phyloP scores from a whole-genome alignment of 2,329 filamentous ascomycete species.

The Zymoseptoria pseudotritici region DNA sequence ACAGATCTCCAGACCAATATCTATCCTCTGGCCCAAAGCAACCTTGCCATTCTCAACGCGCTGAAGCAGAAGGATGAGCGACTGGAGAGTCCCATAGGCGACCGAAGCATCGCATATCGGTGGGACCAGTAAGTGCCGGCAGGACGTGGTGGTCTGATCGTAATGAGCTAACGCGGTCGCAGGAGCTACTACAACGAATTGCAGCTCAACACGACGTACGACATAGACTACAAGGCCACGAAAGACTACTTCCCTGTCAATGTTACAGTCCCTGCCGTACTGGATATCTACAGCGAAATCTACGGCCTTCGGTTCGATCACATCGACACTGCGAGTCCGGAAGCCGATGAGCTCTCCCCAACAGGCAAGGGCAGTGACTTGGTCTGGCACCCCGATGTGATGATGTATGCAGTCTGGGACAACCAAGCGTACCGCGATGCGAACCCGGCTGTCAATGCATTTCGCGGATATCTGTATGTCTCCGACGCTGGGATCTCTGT shows the following conservation, averaged over 20 bases:
- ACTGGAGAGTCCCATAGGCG: background rate
- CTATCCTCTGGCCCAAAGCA: background rate
- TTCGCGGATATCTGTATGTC: conserved; percentile 7
- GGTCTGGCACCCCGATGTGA: conserved; percentile 8
- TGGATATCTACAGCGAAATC: conserved; percentile 8
- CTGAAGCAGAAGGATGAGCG: background rate
- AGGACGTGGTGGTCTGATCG: background rate
- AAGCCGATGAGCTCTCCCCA: conserved; percentile 49
- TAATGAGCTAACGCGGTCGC: background rate
- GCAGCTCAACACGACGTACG: background rate
- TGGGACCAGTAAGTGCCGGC: background rate
- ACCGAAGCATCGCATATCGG: background rate
- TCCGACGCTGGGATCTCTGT: no score
- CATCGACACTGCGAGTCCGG: conserved; percentile 43
- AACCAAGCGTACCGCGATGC: background rate
- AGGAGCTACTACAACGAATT: background rate
- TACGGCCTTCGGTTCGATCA: conserved; percentile 7
- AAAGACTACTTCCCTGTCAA: conserved; percentile 10
- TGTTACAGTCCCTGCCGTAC: background rate
- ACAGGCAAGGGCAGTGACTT: conserved; percentile 11
- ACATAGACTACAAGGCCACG: background rate
- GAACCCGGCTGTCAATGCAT: background rate
- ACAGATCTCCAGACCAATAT: background rate
- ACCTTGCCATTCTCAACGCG: background rate
- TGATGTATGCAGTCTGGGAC: conserved; percentile 11